A percentile compares a stretch with the other conserved stretches of the same genome.
phyloP scores from a whole-genome alignment of 805 yeast species.

The Spathaspora boniae region DNA sequence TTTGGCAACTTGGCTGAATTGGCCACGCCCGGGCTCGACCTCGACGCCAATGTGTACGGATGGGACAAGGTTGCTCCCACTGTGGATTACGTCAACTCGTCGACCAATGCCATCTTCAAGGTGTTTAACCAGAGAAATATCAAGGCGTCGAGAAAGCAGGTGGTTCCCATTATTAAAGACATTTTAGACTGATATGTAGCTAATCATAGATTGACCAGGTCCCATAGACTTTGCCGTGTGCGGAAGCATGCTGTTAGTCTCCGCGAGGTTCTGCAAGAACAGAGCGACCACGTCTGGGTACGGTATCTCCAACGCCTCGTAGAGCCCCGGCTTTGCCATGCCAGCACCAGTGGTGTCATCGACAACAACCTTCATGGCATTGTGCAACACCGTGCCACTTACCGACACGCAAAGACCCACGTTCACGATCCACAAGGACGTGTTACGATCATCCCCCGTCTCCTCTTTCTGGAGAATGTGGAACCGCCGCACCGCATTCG shows the following conservation, averaged over 20 bases:
- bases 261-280: constrained; percentile 14
- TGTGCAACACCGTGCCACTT: constrained; percentile 12
- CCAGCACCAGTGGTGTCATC: constrained; percentile 13
- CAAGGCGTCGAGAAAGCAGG: constrained; percentile 78
- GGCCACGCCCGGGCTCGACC: constrained; percentile 19
- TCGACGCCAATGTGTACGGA: constrained; percentile 24
- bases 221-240: constrained; percentile 9
- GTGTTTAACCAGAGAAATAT: constrained; percentile 47
- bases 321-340: constrained; percentile 14
- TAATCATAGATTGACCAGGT: constrained; percentile 6
- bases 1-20: constrained; percentile 19
- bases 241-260: constrained; percentile 19
- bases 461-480: constrained; percentile 12
- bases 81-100: constrained; percentile 9
- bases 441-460: constrained; percentile 10
- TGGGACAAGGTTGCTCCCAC: constrained; percentile 11
- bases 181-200: constrained; percentile 20
- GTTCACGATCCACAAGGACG: constrained; percentile 34
- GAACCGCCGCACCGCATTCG: constrained; percentile 35
- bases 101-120: constrained; percentile 13
- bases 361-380: constrained; percentile 29
- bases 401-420: constrained; percentile 30
- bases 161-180: constrained; percentile 60
- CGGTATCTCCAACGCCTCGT: constrained; percentile 15
- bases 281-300: constrained; percentile 12